Evolutionary conservation across 2,329 filamentous ascomycete genomes (phyloP).

Genomic region (Cercospora sp.): DNA sequence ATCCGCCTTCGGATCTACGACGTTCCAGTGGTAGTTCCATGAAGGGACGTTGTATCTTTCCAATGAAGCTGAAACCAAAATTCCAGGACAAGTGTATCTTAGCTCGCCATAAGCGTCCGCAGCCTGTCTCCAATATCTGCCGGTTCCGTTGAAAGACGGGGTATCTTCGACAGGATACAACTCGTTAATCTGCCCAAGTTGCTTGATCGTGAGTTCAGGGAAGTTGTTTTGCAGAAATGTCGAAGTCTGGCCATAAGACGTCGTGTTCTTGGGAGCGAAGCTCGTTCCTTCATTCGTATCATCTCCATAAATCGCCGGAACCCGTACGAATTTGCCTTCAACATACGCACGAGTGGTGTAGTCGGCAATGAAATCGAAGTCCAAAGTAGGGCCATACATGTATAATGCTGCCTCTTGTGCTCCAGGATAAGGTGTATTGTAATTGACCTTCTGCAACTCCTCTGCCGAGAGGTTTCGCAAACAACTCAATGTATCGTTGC

Average conservation of each 20-base stretch:
- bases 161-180: constrained; percentile 56
- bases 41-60: constrained; percentile 45
- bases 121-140: constrained; percentile 60
- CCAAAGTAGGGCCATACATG: constrained; percentile 54
- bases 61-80: constrained; percentile 54
- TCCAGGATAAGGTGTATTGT: constrained; percentile 49
- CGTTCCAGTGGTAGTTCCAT: constrained; percentile 71
- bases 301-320: constrained; percentile 58
- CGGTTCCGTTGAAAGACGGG: constrained; percentile 49
- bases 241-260: constrained; percentile 52
- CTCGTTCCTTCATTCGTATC: constrained; percentile 65
- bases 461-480: constrained; percentile 49
- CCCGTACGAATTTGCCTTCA: constrained; percentile 51
- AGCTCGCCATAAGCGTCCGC: constrained; percentile 64
- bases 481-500: constrained; percentile 49
- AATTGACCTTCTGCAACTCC: constrained; percentile 49
- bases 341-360: constrained; percentile 53
- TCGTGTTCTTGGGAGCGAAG: constrained; percentile 56
- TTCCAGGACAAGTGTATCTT: constrained; percentile 64
- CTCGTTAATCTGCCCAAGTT: constrained; percentile 54
- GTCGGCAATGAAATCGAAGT: constrained; percentile 53
- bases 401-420: constrained; percentile 48
- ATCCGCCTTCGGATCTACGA: constrained; percentile 58
- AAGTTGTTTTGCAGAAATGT: constrained; percentile 61
- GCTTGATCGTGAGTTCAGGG: constrained; percentile 52